phyloP scores from a whole-genome alignment of 768 basidiomycete species.

The Trametes punicea region DNA sequence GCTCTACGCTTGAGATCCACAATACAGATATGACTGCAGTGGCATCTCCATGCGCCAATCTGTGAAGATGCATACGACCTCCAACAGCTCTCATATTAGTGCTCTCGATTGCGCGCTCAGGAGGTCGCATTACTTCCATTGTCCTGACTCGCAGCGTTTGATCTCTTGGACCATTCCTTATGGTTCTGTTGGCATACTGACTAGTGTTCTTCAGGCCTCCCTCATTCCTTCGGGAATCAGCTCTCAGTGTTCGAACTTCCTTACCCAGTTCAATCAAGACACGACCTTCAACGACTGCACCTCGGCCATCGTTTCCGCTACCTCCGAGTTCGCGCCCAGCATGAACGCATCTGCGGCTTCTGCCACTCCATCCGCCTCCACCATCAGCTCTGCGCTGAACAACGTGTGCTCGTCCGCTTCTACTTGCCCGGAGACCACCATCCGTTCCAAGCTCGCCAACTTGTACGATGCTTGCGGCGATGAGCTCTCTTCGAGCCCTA shows the following conservation, averaged over 20 bases:
- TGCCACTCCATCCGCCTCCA: conserved; percentile 32
- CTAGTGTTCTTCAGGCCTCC: conserved; percentile 26
- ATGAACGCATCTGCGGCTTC: conserved; percentile 34
- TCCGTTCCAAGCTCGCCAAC: conserved; percentile 58
- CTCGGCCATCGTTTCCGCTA: conserved; percentile 53
- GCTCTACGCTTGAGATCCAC: too few species aligned
- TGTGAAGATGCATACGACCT: too few species aligned
- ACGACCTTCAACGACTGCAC: conserved; percentile 58
- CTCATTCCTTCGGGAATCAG: conserved; percentile 71
- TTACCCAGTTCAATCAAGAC: conserved; percentile 62
- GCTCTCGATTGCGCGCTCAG: too few species aligned
- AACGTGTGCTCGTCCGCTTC: conserved; percentile 49
- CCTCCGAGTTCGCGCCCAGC: conserved; percentile 50
- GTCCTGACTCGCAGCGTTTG: too few species aligned
- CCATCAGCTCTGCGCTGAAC: conserved; percentile 50
- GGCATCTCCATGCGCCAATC: too few species aligned
- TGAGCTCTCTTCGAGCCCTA: conserved; percentile 60
- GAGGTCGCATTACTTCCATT: too few species aligned
- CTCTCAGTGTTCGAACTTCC: conserved; percentile 51
- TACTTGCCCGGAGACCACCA: conserved; percentile 52
- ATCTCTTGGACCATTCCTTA: too few species aligned
- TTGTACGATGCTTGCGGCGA: conserved; percentile 70
- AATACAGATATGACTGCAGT: too few species aligned
- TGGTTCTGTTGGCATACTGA: too few species aligned
- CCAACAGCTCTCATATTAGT: too few species aligned